A percentile compares a stretch with the other conserved stretches of the same genome.
phyloP scores from a whole-genome alignment of 495 filamentous ascomycete species.

The Podospora pseudoanserina region DNA sequence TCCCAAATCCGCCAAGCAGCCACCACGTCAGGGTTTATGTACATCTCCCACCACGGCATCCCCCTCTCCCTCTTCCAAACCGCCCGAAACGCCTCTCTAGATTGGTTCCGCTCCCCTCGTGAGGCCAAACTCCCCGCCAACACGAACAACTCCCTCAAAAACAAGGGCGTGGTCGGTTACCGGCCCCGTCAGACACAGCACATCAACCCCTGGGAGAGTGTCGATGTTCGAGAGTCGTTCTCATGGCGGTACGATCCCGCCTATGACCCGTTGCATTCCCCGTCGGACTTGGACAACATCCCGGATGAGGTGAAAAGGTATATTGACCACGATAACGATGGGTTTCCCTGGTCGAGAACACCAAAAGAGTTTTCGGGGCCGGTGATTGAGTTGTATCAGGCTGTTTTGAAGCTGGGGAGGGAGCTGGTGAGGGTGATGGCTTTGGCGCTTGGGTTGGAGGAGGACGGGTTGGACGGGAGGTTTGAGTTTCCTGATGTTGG shows the following conservation, averaged over 20 bases:
- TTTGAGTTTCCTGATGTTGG: constrained; percentile 44
- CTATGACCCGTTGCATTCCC: constrained; percentile 37
- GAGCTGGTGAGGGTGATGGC: constrained; percentile 48
- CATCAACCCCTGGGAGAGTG: constrained; percentile 37
- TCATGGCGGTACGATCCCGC: constrained; percentile 43
- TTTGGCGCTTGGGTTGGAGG: constrained; percentile 44
- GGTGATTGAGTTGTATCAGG: constrained; percentile 43
- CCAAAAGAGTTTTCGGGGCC: constrained; percentile 42
- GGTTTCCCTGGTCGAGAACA: constrained; percentile 48
- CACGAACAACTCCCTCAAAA: constrained; percentile 25
- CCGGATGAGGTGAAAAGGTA: constrained; percentile 37
- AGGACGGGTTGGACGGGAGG: constrained; percentile 48
- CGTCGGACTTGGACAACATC: constrained; percentile 31
- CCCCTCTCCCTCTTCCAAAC: constrained; percentile 35
- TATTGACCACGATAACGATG: constrained; percentile 44
- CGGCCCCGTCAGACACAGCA: constrained; percentile 28
- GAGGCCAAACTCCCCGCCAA: constrained; percentile 40
- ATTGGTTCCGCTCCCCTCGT: constrained; percentile 45
- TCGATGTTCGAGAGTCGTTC: constrained; percentile 43
- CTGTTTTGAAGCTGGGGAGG: constrained; percentile 45
- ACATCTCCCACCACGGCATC: constrained; percentile 52
- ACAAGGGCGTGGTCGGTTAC: constrained; percentile 29
- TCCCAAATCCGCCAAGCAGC: constrained; percentile 40
- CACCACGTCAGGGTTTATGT: constrained; percentile 47
- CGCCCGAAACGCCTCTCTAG: constrained; percentile 27